phyloP scores from a whole-genome alignment of 2,329 filamentous ascomycete genomes.

The Aspergillus carbonarius region DNA sequence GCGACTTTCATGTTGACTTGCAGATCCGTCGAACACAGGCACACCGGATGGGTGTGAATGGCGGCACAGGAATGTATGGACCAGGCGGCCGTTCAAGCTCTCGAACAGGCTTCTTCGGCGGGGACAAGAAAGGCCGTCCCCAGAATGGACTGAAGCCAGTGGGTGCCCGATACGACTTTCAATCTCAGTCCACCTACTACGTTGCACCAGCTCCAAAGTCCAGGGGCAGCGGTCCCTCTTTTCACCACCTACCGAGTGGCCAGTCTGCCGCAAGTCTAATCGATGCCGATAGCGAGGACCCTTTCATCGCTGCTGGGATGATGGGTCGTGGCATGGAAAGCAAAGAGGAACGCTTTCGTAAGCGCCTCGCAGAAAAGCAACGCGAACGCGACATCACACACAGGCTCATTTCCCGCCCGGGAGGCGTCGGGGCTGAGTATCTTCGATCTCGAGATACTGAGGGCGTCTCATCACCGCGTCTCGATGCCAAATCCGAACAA shows the following conservation, averaged over 20 bases:
- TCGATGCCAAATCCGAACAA: conserved; percentile 8
- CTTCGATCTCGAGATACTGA: conserved; percentile 38
- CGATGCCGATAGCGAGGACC: conserved; percentile 43
- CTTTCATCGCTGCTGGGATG: conserved; percentile 42
- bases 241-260: conserved; percentile 24
- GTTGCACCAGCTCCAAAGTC: conserved; percentile 38
- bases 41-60: conserved; percentile 76
- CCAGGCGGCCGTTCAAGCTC: conserved; percentile 37
- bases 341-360: conserved; percentile 45
- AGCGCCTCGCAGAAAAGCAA: conserved; percentile 43
- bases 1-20: conserved; percentile 87
- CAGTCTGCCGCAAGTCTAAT: conserved; percentile 42
- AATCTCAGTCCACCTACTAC: conserved; percentile 47
- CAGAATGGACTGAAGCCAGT: conserved; percentile 34
- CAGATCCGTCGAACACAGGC: conserved; percentile 70
- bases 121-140: conserved; percentile 20
- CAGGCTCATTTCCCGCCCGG: conserved; percentile 37
- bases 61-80: conserved; percentile 56
- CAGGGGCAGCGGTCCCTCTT: conserved; percentile 16
- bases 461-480: conserved; percentile 13
- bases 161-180: conserved; percentile 40
- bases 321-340: conserved; percentile 40
- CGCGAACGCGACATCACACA: conserved; percentile 47
- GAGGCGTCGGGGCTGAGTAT: conserved; percentile 46
- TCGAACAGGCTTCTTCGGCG: conserved; percentile 45